Percentiles rank a stretch among this genome's conserved stretches.
Conservation (phyloP, 2,329 filamentous ascomycete genomes). For the Pseudofabraea citricarpa region DNA sequence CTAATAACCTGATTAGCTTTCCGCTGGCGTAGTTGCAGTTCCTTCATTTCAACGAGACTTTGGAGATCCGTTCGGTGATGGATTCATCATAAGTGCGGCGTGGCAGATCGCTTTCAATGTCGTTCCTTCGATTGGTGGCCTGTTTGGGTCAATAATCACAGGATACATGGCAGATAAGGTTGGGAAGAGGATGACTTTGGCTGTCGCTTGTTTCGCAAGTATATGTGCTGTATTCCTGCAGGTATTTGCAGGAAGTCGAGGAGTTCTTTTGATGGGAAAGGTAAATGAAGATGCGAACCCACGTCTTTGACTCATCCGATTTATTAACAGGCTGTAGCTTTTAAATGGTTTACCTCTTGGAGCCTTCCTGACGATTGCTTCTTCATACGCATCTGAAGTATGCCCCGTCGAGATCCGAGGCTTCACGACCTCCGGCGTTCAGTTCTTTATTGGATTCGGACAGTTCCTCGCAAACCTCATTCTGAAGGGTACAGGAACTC, state of each 20-base stretch:
- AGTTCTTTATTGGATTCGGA: constrained; percentile 45
- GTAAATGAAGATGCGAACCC: constrained; percentile 4
- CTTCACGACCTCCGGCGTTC: constrained; percentile 42
- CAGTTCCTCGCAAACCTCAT: constrained; percentile 54
- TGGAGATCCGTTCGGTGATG: constrained; percentile 26
- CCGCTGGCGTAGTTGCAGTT: constrained; percentile 37
- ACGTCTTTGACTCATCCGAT: neutral
- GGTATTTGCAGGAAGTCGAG: constrained; percentile 26
- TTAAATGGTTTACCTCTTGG: constrained; percentile 41
- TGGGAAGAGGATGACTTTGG: constrained; percentile 32
- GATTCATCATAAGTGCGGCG: constrained; percentile 37
- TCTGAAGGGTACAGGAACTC: constrained; percentile 47
- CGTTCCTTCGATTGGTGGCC: constrained; percentile 37
- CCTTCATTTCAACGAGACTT: constrained; percentile 35
- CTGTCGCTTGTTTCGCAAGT: constrained; percentile 25
- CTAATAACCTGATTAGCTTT: constrained; percentile 23
- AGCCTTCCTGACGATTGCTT: constrained; percentile 45
- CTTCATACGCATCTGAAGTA: constrained; percentile 40
- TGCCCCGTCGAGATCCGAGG: constrained; percentile 39
- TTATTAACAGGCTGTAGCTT: constrained; percentile 19
- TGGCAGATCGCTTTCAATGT: constrained; percentile 48
- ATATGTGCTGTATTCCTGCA: constrained; percentile 29
- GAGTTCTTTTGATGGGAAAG: constrained; percentile 11
- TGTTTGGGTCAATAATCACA: constrained; percentile 42
- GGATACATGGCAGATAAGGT: constrained; percentile 37